Evolutionary conservation across 2,329 filamentous ascomycete genomes (phyloP).

Genomic region (Metarhizium rileyi): DNA sequence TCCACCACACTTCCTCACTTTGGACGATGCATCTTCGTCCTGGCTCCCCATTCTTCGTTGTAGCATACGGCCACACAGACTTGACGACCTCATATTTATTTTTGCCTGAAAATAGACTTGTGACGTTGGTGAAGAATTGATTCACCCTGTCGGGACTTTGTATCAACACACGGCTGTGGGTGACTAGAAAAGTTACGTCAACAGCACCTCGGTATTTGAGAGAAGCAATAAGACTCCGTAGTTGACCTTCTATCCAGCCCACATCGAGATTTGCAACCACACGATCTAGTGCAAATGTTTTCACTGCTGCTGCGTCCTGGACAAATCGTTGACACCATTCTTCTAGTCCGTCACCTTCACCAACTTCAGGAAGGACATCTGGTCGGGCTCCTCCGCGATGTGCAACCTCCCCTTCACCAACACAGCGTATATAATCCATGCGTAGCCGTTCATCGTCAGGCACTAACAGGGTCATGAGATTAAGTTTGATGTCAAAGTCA

Average conservation of each 20-base stretch:
- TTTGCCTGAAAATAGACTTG: constrained; percentile 41
- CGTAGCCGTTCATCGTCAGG: constrained; percentile 33
- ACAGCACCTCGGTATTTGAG: constrained; percentile 41
- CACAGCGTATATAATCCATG: constrained; percentile 45
- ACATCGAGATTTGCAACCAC: constrained; percentile 45
- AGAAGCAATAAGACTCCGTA: constrained; percentile 39
- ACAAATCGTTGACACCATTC: constrained; percentile 40
- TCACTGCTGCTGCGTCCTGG: constrained; percentile 34
- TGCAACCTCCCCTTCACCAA: constrained; percentile 38
- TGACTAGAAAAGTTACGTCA: constrained; percentile 38
- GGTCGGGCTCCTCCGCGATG: constrained; percentile 37
- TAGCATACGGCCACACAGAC: constrained; percentile 48
- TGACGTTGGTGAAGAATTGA: constrained; percentile 42
- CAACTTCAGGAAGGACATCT: constrained; percentile 32
- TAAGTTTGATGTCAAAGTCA: constrained; percentile 45
- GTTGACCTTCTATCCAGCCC: constrained; percentile 44
- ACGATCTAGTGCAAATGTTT: constrained; percentile 41
- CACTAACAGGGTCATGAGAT: constrained; percentile 43
- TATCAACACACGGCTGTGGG: constrained; percentile 38
- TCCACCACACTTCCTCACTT: constrained; percentile 47
- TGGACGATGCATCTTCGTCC: constrained; percentile 39
- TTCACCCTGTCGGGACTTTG: constrained; percentile 43
- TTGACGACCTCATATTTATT: constrained; percentile 46
- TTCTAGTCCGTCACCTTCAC: constrained; percentile 33
- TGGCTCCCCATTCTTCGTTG: constrained; percentile 33